Conservation (phyloP, 352 stramenopile species). For the Peronospora destructor region DNA sequence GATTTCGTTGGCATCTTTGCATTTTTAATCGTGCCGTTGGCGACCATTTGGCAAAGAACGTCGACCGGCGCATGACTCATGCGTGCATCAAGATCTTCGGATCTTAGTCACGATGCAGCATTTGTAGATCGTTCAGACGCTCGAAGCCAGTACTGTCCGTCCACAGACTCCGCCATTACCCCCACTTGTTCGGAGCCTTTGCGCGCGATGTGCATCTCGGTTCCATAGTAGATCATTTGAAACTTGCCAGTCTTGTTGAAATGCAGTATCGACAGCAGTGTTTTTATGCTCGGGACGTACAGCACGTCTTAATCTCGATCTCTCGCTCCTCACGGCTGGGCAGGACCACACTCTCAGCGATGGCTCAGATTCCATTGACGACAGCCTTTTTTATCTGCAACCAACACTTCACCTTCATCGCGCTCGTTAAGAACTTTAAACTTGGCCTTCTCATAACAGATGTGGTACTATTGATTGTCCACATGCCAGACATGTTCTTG, state of each 20-base stretch:
- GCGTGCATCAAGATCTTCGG: neutral
- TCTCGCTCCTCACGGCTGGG: neutral
- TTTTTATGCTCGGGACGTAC: too few species aligned
- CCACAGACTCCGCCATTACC: slow-evolving; percentile 5
- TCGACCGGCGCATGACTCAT: neutral
- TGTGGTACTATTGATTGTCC: slow-evolving; percentile 13
- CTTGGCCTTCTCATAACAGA: neutral
- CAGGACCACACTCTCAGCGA: neutral
- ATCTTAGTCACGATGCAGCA: neutral
- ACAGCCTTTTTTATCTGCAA: neutral
- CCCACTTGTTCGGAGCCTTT: too few species aligned
- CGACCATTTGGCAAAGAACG: neutral
- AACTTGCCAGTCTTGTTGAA: too few species aligned
- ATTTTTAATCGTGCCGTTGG: neutral
- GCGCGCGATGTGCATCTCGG: too few species aligned
- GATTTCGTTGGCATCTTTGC: neutral
- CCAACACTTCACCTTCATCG: too few species aligned
- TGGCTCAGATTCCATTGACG: neutral
- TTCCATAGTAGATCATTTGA: too few species aligned
- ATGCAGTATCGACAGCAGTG: too few species aligned
- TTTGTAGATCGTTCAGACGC: neutral
- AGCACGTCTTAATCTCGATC: too few species aligned
- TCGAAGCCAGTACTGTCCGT: slow-evolving; percentile 17
- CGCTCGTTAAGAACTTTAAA: neutral
- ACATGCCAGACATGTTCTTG: slow-evolving; percentile 7